Conservation (phyloP, 768 basidiomycete species). For the Suillus lakei region DNA sequence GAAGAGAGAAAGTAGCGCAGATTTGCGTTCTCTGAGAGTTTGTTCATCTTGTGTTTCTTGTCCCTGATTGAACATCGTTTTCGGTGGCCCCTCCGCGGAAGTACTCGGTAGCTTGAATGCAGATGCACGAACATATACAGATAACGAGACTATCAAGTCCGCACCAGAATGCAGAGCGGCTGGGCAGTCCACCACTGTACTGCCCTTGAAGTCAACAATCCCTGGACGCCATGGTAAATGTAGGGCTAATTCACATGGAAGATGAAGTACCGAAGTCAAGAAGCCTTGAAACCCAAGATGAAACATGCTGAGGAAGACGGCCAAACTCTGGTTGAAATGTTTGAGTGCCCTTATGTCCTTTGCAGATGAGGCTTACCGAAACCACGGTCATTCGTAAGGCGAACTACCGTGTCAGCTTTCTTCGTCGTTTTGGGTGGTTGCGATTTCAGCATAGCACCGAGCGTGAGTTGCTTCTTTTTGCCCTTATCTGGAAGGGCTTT, state of each 20-base stretch:
- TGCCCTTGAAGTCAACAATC: slow-evolving; percentile 67
- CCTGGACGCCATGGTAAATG: slow-evolving; percentile 38
- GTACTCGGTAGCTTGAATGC: slow-evolving; percentile 64
- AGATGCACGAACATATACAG: slow-evolving; percentile 65
- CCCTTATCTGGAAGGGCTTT: slow-evolving; percentile 30
- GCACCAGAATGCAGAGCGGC: slow-evolving; percentile 71
- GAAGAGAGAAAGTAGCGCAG: slow-evolving; percentile 74
- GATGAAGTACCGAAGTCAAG: slow-evolving; percentile 63
- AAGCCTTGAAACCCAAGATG: slow-evolving; percentile 75
- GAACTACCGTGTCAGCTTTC: slow-evolving; percentile 66
- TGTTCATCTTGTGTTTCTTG: slow-evolving; percentile 82
- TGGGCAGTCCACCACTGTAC: slow-evolving; percentile 81
- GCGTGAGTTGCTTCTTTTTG: slow-evolving; percentile 66
- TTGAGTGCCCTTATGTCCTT: background rate
- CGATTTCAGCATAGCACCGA: slow-evolving; percentile 69
- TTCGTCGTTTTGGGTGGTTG: slow-evolving; percentile 50
- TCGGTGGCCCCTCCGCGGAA: slow-evolving; percentile 30
- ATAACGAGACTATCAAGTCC: slow-evolving; percentile 77
- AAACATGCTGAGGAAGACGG: slow-evolving; percentile 68
- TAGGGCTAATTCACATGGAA: background rate
- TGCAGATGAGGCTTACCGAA: slow-evolving; percentile 53
- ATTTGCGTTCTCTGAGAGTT: slow-evolving; percentile 79
- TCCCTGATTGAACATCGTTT: slow-evolving; percentile 69
- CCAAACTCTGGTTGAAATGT: slow-evolving; percentile 66
- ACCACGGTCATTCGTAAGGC: slow-evolving; percentile 65